A percentile compares a stretch with the other conserved stretches of the same genome.
Conservation (phyloP, 2,329 filamentous ascomycete species). For the Mycogone perniciosa region DNA sequence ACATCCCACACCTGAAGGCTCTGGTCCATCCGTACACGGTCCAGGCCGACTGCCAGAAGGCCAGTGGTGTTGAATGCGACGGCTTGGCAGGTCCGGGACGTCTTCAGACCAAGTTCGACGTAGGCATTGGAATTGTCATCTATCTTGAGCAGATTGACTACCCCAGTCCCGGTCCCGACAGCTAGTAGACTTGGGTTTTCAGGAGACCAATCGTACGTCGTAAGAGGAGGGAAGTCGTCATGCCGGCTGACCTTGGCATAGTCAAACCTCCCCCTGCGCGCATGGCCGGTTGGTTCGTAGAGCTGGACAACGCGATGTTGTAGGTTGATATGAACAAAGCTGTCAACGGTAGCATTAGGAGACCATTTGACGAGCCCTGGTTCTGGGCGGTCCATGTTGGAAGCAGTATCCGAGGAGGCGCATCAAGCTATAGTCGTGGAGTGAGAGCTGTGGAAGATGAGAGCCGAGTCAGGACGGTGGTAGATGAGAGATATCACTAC, state of each 20-base stretch:
- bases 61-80: slow-evolving; percentile 71
- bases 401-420: not conserved
- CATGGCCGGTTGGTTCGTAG: slow-evolving; percentile 56
- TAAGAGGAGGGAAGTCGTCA: slow-evolving; percentile 57
- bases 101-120: slow-evolving; percentile 62
- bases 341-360: slow-evolving; percentile 50
- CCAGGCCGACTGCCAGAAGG: slow-evolving; percentile 69
- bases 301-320: slow-evolving; percentile 57
- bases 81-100: slow-evolving; percentile 72
- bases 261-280: slow-evolving; percentile 51
- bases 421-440: not conserved
- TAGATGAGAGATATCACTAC: not conserved
- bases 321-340: slow-evolving; percentile 59
- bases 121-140: slow-evolving; percentile 63
- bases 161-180: slow-evolving; percentile 67
- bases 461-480: not conserved
- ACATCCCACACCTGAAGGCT: slow-evolving; percentile 81
- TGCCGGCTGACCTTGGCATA: slow-evolving; percentile 52
- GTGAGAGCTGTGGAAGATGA: not conserved
- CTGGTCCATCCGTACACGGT: slow-evolving; percentile 73
- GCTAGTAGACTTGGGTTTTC: slow-evolving; percentile 60
- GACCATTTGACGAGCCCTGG: slow-evolving; percentile 63
- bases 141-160: slow-evolving; percentile 67
- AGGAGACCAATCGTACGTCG: slow-evolving; percentile 62
- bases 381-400: slow-evolving; percentile 51